Base-by-base conservation (phyloP, 2,329 filamentous ascomycete genomes). In the Geoglossum cookeanum region DNA sequence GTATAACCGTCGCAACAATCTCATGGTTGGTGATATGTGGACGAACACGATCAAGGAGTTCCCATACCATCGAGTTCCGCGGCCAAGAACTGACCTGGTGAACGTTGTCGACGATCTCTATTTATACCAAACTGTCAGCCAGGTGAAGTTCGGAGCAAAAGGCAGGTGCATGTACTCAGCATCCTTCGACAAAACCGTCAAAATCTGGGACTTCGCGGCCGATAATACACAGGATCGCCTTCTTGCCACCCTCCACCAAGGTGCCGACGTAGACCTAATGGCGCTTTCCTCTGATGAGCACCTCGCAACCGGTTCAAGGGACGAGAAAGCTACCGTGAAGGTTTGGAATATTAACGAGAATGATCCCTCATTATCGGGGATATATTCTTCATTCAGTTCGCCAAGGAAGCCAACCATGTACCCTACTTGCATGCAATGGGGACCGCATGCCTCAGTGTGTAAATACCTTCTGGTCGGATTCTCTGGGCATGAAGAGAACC, bases 1-100 rank as follows among this genome's bases (percentile, higher is more conserved):
- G 45, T 83, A 83, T 63, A 83, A 83, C 58, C 68, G 75, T 44
- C 69, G 71, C 0, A 76, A 78, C 59, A 82, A 82, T 61, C 67
- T 82, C 0, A 63, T 82, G 1, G 64, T 78, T 39, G 79, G 79
- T 1, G 68, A 78, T 59, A 60, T 72, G 2, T 60, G 63, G 1
- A 61, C 62, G 1, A 72, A 70, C 22, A 63, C 62, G 1, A 63
- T 82, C 6, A 67, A 70, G 56, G 79, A 81, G 60, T 64, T 83
- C 0, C 71, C 75, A 0, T 73, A 78, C 55, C 79, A 83, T 62
- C 71, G 70, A 39, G 65, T 74, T 2, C 62, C 66, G 17, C 71
- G 75, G 3, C 66, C 71, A n/a, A 63, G 62, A 15, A 64, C 65
- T 0, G 67, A 73, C 30, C 68, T 71, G 1, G 75, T 75, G 68